Conservation (phyloP, 2,329 filamentous ascomycete genomes). For the Sporothrix sp. region DNA sequence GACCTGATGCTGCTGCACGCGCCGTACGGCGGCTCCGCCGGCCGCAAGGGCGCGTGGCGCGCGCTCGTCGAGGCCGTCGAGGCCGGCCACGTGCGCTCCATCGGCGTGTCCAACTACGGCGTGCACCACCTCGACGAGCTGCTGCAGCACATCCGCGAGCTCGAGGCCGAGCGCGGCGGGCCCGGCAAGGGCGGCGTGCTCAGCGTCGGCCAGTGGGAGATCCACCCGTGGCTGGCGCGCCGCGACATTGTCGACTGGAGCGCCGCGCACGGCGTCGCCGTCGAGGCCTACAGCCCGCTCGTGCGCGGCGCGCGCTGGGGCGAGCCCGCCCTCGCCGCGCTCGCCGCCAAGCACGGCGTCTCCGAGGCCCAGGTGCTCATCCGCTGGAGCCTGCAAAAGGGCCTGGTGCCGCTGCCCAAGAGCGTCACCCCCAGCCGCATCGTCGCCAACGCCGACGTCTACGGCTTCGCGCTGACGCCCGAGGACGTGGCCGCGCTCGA, state of each 20-base stretch:
- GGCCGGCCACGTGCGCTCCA: conserved; percentile 49
- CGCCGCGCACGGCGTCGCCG: conserved; percentile 47
- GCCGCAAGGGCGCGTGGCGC: conserved; percentile 50
- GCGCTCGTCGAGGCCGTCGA: conserved; percentile 55
- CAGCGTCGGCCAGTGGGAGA: conserved; percentile 77
- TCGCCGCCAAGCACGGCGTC: conserved; percentile 65
- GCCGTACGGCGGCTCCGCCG: conserved; percentile 40
- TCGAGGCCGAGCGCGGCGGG: conserved; percentile 51
- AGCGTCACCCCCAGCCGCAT: conserved; percentile 50
- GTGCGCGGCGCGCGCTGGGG: conserved; percentile 60
- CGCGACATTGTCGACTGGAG: conserved; percentile 74
- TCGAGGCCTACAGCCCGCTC: conserved; percentile 55
- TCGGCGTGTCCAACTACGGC: conserved; percentile 58
- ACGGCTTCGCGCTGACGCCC: conserved; percentile 47
- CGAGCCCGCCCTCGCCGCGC: conserved; percentile 52
- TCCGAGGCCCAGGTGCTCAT: conserved; percentile 68
- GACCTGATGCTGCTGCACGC: conserved; percentile 43
- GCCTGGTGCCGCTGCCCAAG: conserved; percentile 56
- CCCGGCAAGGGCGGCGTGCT: conserved; percentile 60
- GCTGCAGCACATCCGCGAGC: conserved; percentile 46
- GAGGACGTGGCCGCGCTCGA: conserved; percentile 45
- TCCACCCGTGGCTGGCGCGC: conserved; percentile 82
- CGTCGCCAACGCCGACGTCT: conserved; percentile 52
- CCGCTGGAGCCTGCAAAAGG: conserved; percentile 75
- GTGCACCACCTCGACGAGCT: conserved; percentile 53